phyloP scores from a whole-genome alignment of 192 early-diverging fungal species.

The Coemansia sp. region DNA sequence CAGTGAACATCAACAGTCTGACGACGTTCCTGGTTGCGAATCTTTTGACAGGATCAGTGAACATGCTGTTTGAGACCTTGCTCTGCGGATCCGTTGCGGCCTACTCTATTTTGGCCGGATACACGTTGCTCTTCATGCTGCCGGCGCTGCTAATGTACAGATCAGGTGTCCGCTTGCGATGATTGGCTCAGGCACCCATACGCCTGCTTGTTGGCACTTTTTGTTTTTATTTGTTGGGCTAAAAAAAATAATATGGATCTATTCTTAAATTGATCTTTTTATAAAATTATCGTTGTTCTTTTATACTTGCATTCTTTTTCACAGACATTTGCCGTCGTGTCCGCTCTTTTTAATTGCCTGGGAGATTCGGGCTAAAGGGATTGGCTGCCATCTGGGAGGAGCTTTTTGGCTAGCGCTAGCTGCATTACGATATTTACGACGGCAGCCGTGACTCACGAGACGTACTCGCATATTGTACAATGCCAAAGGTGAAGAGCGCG shows the following conservation, averaged over 20 bases:
- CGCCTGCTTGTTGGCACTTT: neutral
- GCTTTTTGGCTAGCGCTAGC: neutral
- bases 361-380: neutral
- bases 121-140: slow-evolving; percentile 57
- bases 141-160: slow-evolving; percentile 33
- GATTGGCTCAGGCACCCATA: slow-evolving; percentile 14
- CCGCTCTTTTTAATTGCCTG: slow-evolving; percentile 1
- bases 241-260: neutral
- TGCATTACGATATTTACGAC: neutral
- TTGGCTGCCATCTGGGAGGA: neutral
- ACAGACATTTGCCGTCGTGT: neutral
- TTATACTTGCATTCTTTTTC: neutral
- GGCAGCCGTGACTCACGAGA: neutral
- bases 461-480: slow-evolving; percentile 19
- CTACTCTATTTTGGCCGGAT: slow-evolving; percentile 51
- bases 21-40: slow-evolving; percentile 87
- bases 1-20: slow-evolving; percentile 80
- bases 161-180: slow-evolving; percentile 24
- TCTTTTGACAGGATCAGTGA: slow-evolving; percentile 80
- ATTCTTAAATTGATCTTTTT: neutral
- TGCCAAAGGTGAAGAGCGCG: slow-evolving; percentile 74
- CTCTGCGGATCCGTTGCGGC: slow-evolving; percentile 49
- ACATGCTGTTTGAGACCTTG: slow-evolving; percentile 78
- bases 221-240: slow-evolving; percentile 7
- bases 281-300: neutral